Percentiles rank a stretch among this genome's conserved stretches.
phyloP scores from a whole-genome alignment of 2,329 filamentous ascomycete species.

The Mycocentrospora acerina region DNA sequence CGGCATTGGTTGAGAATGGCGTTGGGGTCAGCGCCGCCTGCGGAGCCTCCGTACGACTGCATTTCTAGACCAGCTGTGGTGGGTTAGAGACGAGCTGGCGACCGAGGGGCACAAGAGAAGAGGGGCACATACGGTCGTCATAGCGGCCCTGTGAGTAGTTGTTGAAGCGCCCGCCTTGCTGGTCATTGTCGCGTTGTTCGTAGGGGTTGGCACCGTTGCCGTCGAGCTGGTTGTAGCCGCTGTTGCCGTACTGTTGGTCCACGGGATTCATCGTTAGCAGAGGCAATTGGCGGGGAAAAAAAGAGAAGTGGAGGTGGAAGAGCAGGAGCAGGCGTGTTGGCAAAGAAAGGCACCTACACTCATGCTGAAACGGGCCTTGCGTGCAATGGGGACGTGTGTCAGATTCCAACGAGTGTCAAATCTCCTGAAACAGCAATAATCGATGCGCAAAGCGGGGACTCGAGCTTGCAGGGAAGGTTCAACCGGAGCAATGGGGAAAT shows the following conservation, averaged over 20 bases:
- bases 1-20: slow-evolving; percentile 82
- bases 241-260: slow-evolving; percentile 44
- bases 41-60: slow-evolving; percentile 55
- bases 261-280: slow-evolving; percentile 21
- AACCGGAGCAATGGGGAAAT: too few relatives aligned
- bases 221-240: slow-evolving; percentile 44
- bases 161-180: slow-evolving; percentile 55
- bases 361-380: slow-evolving; percentile 42
- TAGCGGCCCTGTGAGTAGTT: slow-evolving; percentile 51
- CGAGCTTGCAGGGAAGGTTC: too few relatives aligned
- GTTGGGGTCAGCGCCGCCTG: slow-evolving; percentile 59
- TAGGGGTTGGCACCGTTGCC: slow-evolving; percentile 48
- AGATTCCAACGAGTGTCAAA: slow-evolving; percentile 14
- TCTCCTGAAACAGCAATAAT: slow-evolving; percentile 38
- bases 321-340: slow-evolving; percentile 9
- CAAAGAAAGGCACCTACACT: slow-evolving; percentile 36
- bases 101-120: slow-evolving; percentile 28
- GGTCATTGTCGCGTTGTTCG: slow-evolving; percentile 40
- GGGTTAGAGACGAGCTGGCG: slow-evolving; percentile 14
- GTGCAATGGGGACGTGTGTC: slow-evolving; percentile 32
- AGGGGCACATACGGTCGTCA: slow-evolving; percentile 33
- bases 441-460: slow-evolving; percentile 4
- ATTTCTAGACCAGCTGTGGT: slow-evolving; percentile 62
- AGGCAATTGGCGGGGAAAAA: slow-evolving; percentile 8
- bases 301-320: slow-evolving; percentile 6